These are phyloP conservation scores for Fraxinus nigra DNA, from an alignment of 305 asterid species.

Conservation along the genomic window DNA sequence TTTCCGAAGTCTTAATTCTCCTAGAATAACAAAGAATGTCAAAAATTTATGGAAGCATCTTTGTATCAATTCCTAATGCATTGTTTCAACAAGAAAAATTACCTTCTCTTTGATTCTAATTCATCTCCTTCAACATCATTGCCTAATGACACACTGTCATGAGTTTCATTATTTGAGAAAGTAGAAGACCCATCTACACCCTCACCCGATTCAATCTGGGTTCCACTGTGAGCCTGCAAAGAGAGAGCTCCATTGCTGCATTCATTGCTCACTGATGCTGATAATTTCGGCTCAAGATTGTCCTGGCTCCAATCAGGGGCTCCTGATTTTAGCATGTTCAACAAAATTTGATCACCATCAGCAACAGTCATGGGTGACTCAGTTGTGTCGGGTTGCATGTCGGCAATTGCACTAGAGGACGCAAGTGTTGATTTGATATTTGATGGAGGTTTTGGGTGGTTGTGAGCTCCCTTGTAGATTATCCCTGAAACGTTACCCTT, in stretches of 20 bases:
- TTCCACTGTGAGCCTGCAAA: slow-evolving; percentile 42
- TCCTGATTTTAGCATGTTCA: slow-evolving; percentile 39
- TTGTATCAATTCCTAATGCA: background rate
- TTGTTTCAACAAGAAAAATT: background rate
- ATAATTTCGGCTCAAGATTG: slow-evolving; percentile 49
- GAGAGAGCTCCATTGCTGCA: slow-evolving; percentile 36
- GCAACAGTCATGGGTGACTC: slow-evolving; percentile 26
- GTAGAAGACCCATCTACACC: slow-evolving; percentile 58
- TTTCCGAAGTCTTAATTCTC: slow-evolving; percentile 56
- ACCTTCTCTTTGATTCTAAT: slow-evolving; percentile 89
- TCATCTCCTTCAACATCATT: slow-evolving; percentile 83
- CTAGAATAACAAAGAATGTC: slow-evolving; percentile 39
- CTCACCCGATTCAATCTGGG: slow-evolving; percentile 50
- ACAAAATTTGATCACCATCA: slow-evolving; percentile 39
- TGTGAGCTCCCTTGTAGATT: slow-evolving; percentile 58
- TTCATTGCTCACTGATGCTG: slow-evolving; percentile 39
- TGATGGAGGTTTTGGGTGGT: slow-evolving; percentile 57
- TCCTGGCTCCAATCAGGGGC: slow-evolving; percentile 46
- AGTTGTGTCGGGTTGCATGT: slow-evolving; percentile 28
- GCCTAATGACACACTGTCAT: slow-evolving; percentile 68
- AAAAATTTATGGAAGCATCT: slow-evolving; percentile 5
- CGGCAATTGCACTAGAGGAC: slow-evolving; percentile 27
- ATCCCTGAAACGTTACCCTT: slow-evolving; percentile 56
- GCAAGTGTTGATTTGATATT: slow-evolving; percentile 40
- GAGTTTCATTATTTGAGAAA: slow-evolving; percentile 75